These are phyloP conservation scores for Capronia epimyces DNA, from an alignment of 2,329 filamentous ascomycete species.

Conservation along the genomic window DNA sequence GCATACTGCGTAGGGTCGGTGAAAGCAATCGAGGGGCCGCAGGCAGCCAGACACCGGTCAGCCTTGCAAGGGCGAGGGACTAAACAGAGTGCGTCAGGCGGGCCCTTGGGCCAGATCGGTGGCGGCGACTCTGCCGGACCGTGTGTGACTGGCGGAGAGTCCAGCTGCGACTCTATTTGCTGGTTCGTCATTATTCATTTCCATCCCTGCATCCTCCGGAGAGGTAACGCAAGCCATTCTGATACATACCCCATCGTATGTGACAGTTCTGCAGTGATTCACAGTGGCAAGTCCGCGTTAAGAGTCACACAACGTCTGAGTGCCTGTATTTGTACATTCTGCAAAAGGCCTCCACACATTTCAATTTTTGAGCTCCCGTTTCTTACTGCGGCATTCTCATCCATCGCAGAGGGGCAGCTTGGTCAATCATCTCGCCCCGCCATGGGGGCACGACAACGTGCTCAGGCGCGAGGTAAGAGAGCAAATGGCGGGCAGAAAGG, in stretches of 20 bases:
- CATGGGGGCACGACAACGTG: conserved; percentile 28
- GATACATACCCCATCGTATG: neutral
- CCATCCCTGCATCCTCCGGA: neutral
- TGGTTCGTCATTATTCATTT: neutral
- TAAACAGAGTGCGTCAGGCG: too few relatives aligned
- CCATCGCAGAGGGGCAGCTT: neutral
- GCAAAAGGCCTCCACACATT: neutral
- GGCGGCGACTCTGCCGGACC: neutral
- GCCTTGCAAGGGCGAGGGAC: neutral
- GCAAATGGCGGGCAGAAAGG: conserved; percentile 15
- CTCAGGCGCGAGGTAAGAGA: conserved; percentile 22
- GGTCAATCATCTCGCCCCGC: conserved; percentile 5
- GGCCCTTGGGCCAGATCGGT: neutral
- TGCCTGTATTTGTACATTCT: neutral
- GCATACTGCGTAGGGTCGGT: neutral
- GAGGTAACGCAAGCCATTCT: too few relatives aligned
- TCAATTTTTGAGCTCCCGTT: neutral
- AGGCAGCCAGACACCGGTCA: conserved; percentile 4
- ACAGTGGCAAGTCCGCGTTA: neutral
- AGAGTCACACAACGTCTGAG: neutral
- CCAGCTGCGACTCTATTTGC: neutral
- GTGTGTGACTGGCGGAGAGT: neutral
- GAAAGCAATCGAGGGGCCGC: conserved; percentile 6
- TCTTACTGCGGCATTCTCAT: neutral
- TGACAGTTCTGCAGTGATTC: neutral